Evolutionary conservation across 2,329 filamentous ascomycete species (phyloP), one percentile per base, ranked within the genome.

Genomic region (Monosporascus sp.): DNA sequence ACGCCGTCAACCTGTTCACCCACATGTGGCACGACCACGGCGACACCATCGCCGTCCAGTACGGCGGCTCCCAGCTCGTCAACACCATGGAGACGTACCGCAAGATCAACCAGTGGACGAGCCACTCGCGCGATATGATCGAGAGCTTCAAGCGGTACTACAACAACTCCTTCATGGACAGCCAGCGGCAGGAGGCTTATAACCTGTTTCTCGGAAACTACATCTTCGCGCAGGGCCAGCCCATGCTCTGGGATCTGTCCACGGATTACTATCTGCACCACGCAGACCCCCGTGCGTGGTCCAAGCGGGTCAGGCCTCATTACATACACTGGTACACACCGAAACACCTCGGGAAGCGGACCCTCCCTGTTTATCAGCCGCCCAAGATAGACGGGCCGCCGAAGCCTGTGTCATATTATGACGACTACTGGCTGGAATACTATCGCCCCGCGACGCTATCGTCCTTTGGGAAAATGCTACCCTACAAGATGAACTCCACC

Each of bases 11-110:
- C 63, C 82, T 97, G 9, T 97, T 99, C 63, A 97, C 94, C 1
- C 90, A 96, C 64, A 97, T 99, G 93, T 96, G 92, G 74, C 92
- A 97, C 69, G 91, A 96, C 61, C 94, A 99, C 66, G 94, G 94
- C 53, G 94, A 99, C 70, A 97, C 92, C 4, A 97, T 99, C 64
- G 94, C 94, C 1, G 88, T 97, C 51, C 94, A 99, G 69, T 99
- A 99, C 63, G 94, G 94, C 53, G 94, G 94, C 9, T 97, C 92
- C 2, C 94, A 99, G 70, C 81, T 99, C 1, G 94, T 99, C 63
- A 99, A 99, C 69, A 99, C 94, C 0, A 97, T 99, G 92, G 92
- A 96, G 60, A 99, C 94, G 5, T 99, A 99, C 70, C 88, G 94
- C 53, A 97, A 97, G 73, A 96, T 97, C 69, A 97, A 97, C 61